These are phyloP conservation scores for Fusarium temperatum DNA, from an alignment of 2,329 filamentous ascomycete species.

Conservation along the genomic window DNA sequence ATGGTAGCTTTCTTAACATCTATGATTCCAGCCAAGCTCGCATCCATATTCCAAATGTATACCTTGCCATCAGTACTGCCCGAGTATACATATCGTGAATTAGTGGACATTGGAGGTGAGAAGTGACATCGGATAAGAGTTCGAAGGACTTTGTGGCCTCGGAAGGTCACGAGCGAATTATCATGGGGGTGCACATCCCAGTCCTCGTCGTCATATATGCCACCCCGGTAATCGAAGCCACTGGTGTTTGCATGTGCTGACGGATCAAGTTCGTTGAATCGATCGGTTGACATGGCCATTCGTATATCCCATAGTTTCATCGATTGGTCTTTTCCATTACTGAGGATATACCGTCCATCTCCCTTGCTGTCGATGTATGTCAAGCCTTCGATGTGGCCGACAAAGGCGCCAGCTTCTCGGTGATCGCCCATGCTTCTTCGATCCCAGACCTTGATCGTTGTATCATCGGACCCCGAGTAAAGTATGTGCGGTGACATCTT, in stretches of 20 bases:
- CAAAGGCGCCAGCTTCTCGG: slow-evolving; percentile 72
- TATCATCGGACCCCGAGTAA: slow-evolving; percentile 95
- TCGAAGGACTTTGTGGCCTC: slow-evolving; percentile 86
- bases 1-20: slow-evolving; percentile 79
- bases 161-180: slow-evolving; percentile 92
- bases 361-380: slow-evolving; percentile 77
- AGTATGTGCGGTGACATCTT: slow-evolving; percentile 88
- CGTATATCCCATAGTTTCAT: slow-evolving; percentile 98
- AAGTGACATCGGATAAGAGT: slow-evolving; percentile 97
- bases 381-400: slow-evolving; percentile 72
- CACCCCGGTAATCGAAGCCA: slow-evolving; percentile 79
- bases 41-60: slow-evolving; percentile 93
- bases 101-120: slow-evolving; percentile 83
- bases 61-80: slow-evolving; percentile 91
- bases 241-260: slow-evolving; percentile 62
- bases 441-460: slow-evolving; percentile 96
- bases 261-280: slow-evolving; percentile 66
- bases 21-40: slow-evolving; percentile 79
- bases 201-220: slow-evolving; percentile 69
- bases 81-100: slow-evolving; percentile 92
- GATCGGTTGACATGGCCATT: slow-evolving; percentile 81
- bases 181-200: slow-evolving; percentile 76
- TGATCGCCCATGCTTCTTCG: slow-evolving; percentile 89
- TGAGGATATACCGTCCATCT: slow-evolving; percentile 83
- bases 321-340: slow-evolving; percentile 94